phyloP scores from a whole-genome alignment of 2,329 filamentous ascomycete genomes.

The Epichloe glyceriae region DNA sequence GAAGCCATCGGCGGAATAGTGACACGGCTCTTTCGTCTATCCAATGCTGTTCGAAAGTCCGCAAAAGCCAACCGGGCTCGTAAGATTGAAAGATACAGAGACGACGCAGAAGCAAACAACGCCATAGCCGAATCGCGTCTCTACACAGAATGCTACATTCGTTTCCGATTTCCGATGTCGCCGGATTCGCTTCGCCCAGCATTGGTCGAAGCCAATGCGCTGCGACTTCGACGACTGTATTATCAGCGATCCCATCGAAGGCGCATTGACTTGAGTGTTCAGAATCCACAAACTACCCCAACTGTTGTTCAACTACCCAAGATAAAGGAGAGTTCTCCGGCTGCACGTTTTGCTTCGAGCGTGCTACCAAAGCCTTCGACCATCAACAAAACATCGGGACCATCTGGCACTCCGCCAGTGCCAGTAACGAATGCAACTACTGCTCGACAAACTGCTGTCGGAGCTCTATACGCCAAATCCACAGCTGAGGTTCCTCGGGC shows the following conservation, averaged over 20 bases:
- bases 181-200: slow-evolving; percentile 12
- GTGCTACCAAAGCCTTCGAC: too few species aligned
- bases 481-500: too few species aligned
- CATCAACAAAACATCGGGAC: too few species aligned
- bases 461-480: too few species aligned
- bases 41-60: slow-evolving; percentile 15
- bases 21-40: slow-evolving; percentile 16
- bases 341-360: too few species aligned
- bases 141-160: slow-evolving; percentile 17
- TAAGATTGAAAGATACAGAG: slow-evolving; percentile 13
- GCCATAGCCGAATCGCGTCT: slow-evolving; percentile 15
- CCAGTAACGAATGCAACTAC: too few species aligned
- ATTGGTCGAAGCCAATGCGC: slow-evolving; percentile 5
- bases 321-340: too few species aligned
- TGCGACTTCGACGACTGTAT: neutral
- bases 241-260: neutral
- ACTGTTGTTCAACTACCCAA: too few species aligned
- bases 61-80: slow-evolving; percentile 13
- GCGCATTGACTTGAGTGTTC: neutral
- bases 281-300: neutral
- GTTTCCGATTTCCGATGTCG: slow-evolving; percentile 14
- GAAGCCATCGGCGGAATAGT: slow-evolving; percentile 13
- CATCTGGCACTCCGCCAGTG: too few species aligned
- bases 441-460: too few species aligned
- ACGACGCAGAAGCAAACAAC: slow-evolving; percentile 15